A percentile compares a stretch with the other conserved stretches of the same genome.
Conservation (phyloP, 2,329 filamentous ascomycete genomes). For the Ilyonectria sp. region DNA sequence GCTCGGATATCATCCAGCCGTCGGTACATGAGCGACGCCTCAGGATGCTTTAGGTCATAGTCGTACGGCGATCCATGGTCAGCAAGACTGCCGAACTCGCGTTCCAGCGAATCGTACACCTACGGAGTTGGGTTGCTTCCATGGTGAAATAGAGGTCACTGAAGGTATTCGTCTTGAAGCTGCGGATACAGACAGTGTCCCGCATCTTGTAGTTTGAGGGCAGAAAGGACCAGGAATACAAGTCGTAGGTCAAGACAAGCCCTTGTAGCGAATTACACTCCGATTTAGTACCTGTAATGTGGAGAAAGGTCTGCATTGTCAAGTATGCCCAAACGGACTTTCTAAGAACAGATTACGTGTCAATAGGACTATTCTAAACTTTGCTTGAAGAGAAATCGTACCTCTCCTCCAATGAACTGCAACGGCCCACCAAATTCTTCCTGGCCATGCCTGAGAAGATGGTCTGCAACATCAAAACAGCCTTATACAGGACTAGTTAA, state of each 20-base stretch:
- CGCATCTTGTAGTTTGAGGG: constrained; percentile 12
- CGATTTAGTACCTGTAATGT: constrained; percentile 5
- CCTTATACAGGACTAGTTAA: constrained; percentile 70
- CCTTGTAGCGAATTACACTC: constrained; percentile 3
- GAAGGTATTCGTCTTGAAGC: constrained; percentile 6
- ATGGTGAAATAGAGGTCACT: constrained; percentile 1
- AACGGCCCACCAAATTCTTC: constrained; percentile 13
- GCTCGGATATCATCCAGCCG: constrained; percentile 15
- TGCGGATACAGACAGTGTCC: constrained; percentile 7
- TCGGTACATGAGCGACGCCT: constrained; percentile 24
- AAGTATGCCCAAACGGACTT: constrained; percentile 20
- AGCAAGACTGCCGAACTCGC: constrained; percentile 16
- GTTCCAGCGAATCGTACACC: constrained; percentile 4
- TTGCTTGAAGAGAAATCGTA: background rate
- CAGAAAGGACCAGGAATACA: constrained; percentile 14
- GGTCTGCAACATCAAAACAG: constrained; percentile 70
- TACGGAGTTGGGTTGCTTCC: background rate
- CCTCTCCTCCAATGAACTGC: constrained; percentile 30
- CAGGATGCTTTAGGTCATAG: constrained; percentile 14
- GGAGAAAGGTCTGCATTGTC: constrained; percentile 21
- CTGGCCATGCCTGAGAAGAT: constrained; percentile 58
- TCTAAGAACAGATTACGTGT: background rate
- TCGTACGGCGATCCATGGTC: constrained; percentile 1
- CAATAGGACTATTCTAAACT: background rate
- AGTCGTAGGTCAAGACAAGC: constrained; percentile 10